Evolutionary conservation across 768 basidiomycete species (phyloP).

Genomic region (Myochromella boudieri): DNA sequence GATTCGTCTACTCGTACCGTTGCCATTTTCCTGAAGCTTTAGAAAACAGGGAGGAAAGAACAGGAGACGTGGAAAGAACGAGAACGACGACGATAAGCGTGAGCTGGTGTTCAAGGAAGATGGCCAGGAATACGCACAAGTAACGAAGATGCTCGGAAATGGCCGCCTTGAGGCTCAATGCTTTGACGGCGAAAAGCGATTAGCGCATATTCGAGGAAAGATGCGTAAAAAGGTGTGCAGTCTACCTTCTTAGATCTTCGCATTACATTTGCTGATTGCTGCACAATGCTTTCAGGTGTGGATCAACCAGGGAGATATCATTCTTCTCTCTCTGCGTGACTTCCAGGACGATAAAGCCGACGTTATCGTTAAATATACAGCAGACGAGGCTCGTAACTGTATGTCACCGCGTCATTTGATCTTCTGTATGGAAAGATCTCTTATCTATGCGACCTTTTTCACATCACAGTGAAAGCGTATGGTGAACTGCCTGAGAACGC

Average conservation of each 20-base stretch:
- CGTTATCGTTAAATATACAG: conserved; percentile 98
- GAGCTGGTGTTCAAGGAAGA: conserved; percentile 99
- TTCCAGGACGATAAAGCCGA: conserved; percentile 99
- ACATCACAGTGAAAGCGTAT: conserved; percentile 82
- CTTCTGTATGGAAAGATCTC: neutral
- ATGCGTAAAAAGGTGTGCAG: conserved; percentile 94
- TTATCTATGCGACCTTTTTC: conserved; percentile 11
- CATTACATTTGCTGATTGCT: conserved; percentile 6
- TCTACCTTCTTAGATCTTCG: neutral
- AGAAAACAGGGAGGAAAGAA: conserved; percentile 90
- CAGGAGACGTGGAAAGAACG: conserved; percentile 99
- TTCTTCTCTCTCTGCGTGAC: conserved; percentile 91
- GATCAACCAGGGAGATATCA: conserved; percentile 99
- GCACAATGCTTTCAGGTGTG: conserved; percentile 70
- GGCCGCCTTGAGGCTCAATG: conserved; percentile 95
- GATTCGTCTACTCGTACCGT: neutral
- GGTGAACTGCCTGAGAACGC: conserved; percentile 96
- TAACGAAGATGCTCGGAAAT: conserved; percentile 98
- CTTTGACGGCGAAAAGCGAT: conserved; percentile 96
- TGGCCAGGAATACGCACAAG: conserved; percentile 98
- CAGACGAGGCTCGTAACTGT: conserved; percentile 89
- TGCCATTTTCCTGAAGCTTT: neutral
- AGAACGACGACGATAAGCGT: conserved; percentile 98
- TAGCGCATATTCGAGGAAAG: conserved; percentile 98
- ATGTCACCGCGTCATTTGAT: conserved; percentile 25